Evolutionary conservation across 305 asterid species (phyloP).

Genomic region (Fraxinus velutina): DNA sequence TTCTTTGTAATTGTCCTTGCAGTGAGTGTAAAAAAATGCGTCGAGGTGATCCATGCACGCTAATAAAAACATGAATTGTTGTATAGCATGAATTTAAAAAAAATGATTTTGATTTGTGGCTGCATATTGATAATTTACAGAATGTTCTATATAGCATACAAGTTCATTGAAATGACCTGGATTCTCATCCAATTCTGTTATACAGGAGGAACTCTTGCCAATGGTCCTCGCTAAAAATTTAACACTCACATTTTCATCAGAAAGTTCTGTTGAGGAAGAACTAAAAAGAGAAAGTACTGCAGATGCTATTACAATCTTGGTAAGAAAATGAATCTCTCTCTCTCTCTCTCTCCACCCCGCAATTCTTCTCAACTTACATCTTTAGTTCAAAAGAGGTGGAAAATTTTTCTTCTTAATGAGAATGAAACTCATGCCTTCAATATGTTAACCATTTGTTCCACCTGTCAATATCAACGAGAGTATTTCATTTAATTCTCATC

Average conservation of each 20-base stretch:
- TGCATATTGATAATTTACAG: neutral
- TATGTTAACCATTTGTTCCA: neutral
- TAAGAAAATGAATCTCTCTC: constrained; percentile 31
- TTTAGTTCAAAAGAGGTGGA: neutral
- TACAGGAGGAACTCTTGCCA: constrained; percentile 86
- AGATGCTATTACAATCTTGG: constrained; percentile 92
- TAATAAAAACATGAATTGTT: neutral
- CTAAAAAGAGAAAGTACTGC: constrained; percentile 97
- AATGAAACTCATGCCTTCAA: neutral
- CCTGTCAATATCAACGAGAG: neutral
- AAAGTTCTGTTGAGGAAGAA: constrained; percentile 96
- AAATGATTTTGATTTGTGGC: neutral
- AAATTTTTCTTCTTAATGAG: neutral
- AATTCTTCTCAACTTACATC: neutral
- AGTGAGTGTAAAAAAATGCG: neutral
- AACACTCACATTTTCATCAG: constrained; percentile 84
- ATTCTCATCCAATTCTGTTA: constrained; percentile 26
- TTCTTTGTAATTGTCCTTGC: neutral
- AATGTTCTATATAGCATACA: neutral
- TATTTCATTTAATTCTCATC: neutral
- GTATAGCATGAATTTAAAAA: neutral
- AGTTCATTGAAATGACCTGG: neutral
- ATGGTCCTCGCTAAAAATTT: constrained; percentile 71
- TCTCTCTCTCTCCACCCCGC: neutral
- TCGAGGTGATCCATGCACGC: neutral